phyloP scores from a whole-genome alignment of 306 rosid genomes.

The Cicer cuneatum region DNA sequence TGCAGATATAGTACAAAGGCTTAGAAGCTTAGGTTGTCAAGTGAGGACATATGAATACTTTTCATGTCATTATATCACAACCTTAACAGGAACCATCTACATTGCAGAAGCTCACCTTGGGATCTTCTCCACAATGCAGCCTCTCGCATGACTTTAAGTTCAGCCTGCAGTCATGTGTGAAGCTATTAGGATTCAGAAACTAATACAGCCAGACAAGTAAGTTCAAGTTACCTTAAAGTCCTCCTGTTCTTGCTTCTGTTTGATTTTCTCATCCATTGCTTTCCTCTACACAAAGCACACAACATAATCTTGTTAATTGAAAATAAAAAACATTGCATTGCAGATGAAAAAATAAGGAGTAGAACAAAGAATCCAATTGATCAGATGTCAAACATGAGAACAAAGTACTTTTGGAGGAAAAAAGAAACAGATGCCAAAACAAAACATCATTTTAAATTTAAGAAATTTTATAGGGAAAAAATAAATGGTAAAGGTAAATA shows the following conservation, averaged over 20 bases:
- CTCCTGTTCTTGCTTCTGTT: conserved; percentile 82
- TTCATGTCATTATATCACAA: conserved; percentile 16
- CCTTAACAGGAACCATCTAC: conserved; percentile 35
- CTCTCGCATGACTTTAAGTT: conserved; percentile 81
- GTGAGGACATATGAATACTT: background rate
- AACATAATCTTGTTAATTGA: conserved; percentile 34
- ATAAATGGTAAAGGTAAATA: background rate
- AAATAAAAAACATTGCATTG: conserved; percentile 11
- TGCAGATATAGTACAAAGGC: background rate
- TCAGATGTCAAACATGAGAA: conserved; percentile 35
- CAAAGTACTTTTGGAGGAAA: background rate
- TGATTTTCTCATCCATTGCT: conserved; percentile 86
- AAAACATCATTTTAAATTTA: conserved; percentile 5
- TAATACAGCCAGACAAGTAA: conserved; percentile 32
- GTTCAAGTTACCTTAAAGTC: conserved; percentile 62
- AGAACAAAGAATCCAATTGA: conserved; percentile 21
- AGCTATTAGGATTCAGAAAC: conserved; percentile 27
- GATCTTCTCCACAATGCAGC: conserved; percentile 92
- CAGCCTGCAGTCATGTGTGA: conserved; percentile 58
- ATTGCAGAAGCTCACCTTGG: conserved; percentile 66
- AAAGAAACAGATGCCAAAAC: conserved; percentile 1
- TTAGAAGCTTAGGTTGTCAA: background rate
- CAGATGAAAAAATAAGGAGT: conserved; percentile 8
- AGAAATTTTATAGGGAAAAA: background rate
- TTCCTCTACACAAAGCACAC: conserved; percentile 66